Base-by-base conservation (phyloP, 257 asterid genomes). In the Nicotiana obtusifolia region DNA sequence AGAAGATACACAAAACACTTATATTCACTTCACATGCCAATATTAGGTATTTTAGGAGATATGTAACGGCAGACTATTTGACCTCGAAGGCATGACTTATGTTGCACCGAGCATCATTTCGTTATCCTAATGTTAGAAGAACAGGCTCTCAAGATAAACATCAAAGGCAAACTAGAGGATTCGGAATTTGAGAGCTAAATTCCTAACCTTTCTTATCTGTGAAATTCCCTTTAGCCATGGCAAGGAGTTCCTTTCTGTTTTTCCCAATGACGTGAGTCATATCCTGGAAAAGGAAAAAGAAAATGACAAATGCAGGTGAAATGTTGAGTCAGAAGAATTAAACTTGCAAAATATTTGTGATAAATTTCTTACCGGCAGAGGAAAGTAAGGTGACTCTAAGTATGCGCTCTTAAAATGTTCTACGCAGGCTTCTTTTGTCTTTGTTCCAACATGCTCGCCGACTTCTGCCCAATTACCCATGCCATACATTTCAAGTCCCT, bases 401-500 rank as follows among this genome's bases (percentile, higher is more conserved):
- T 91, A 93, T 73, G 92, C 93, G 83, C 81, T 90, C 89, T 81
- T 84, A 88, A 85, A 93, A 82, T 93, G 98, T 56, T 93, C 92
- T 66, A 93, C 88, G 86, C 98, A 93, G 53, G 85, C 84, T 81
- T 89, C 98, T 88, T 92, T 93, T 20, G 91, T 64, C 89, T 93
- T 93, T 75, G 98, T 93, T 82, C 96, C 97, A 22, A 92, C 98
- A 89, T 93, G 98, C 84, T 93, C 98, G 16, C 97, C 93, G 84
- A 93, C 92, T 89, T 93, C 97, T 5, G 93, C 93, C 96, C 98
- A 92, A 85, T 93, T 93, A 77, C 97, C 95, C 91, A 93, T 91
- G 83, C 98, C 98, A 85, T 93, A 93, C 97, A 92, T 93, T 86
- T 93, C 98, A 86, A 92, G 82, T 80, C 97, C 98, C 97, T 93